Evolutionary conservation across 1,284 basidiomycete species (phyloP), one percentile per base, ranked within the genome.

Genomic region (Heterobasidion occidentale): DNA sequence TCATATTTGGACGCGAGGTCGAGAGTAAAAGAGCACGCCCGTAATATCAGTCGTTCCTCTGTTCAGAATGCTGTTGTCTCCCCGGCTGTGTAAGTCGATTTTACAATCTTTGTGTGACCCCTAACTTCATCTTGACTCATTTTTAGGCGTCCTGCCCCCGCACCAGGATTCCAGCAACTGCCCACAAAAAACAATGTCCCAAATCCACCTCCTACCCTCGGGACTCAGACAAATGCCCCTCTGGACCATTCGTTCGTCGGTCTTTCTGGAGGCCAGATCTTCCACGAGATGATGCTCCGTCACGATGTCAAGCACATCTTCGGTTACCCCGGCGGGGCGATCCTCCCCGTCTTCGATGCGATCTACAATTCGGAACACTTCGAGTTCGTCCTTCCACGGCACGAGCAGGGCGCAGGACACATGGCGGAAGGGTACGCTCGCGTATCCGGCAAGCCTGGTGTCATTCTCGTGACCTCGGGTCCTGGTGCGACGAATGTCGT

Each of bases 241-340:
- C 71, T 90, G 56, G 88, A 92, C 66, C 79, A 85, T 60, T 84
- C 86, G 2, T 98, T 99, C 67, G 83, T 98, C 57, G 96, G 96
- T 59, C 84, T 96, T 74, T 92, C 93, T 17, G 96, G 96, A 36
- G 96, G 96, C 42, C 83, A 98, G 72, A 98, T 99, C 68, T 98
- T 99, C 76, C 94, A 99, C 72, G 95, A 99, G 75, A 98, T 99
- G 96, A 98, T 99, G 93, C 87, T 95, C 58, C 81, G 96, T 55
- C 96, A 99, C 72, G 84, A 83, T 58, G 95, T 99, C 67, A 97
- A 96, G 73, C 92, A 98, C 68, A 84, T 99, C 53, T 99, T 99
- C 68, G 96, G 96, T 51, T 99, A 99, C 74, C 96, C 96, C 15
- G 96, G 96, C 51, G 94, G 95, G 60, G 96, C 96, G 52, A 98